Conservation (phyloP, 1,139 yeast genomes). For the Zhuliangozyma parablackwelliae region DNA sequence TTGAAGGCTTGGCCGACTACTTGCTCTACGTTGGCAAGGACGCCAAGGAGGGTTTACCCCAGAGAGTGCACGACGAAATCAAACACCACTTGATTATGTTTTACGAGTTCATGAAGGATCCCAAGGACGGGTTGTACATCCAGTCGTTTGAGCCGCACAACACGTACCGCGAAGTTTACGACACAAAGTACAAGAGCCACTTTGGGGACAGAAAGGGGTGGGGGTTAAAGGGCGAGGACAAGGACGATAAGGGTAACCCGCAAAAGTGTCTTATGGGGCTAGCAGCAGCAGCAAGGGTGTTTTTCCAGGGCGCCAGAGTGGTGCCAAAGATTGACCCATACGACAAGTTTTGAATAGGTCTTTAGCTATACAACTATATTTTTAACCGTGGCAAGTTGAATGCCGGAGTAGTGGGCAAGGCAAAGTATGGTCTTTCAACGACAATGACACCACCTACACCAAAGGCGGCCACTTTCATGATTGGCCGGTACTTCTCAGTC, state of each 20-base stretch:
- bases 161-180: conserved; percentile 48
- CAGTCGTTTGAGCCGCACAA: conserved; percentile 60
- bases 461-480: conserved; percentile 58
- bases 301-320: conserved; percentile 65
- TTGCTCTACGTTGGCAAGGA: conserved; percentile 45
- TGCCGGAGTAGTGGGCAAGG: conserved; percentile 62
- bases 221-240: conserved; percentile 47
- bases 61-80: conserved; percentile 39
- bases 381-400: conserved; percentile 68
- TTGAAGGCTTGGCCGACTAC: conserved; percentile 70
- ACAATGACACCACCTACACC: conserved; percentile 60
- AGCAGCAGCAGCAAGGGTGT: conserved; percentile 65
- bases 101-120: conserved; percentile 55
- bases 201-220: conserved; percentile 56
- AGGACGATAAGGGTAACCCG: conserved; percentile 34
- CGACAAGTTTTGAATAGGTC: conserved; percentile 1
- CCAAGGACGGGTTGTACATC: conserved; percentile 55
- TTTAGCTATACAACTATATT: conserved; percentile 26
- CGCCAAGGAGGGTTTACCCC: conserved; percentile 37
- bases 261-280: conserved; percentile 59
- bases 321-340: conserved; percentile 28
- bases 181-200: conserved; percentile 43
- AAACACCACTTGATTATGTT: conserved; percentile 50
- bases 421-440: conserved; percentile 71
- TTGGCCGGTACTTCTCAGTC: conserved; percentile 72